Conservation (phyloP, 1,139 yeast genomes). For the Waltiozyma sp. region DNA sequence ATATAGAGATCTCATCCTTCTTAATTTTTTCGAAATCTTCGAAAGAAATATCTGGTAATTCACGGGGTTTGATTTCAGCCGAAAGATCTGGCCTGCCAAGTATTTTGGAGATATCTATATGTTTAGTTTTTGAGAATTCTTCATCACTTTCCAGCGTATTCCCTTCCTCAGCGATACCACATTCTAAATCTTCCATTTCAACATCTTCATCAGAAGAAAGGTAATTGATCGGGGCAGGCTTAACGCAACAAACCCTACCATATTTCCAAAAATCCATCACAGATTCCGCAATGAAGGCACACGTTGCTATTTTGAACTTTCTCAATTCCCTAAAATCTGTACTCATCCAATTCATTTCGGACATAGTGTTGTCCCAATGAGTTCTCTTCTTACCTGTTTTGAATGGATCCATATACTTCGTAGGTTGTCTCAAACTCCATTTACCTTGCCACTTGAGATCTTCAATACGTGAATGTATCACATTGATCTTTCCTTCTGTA, state of each 20-base stretch:
- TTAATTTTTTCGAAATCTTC: constrained; percentile 17
- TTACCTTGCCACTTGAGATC: constrained; percentile 78
- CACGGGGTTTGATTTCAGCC: constrained; percentile 20
- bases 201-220: constrained; percentile 8
- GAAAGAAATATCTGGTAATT: constrained; percentile 21
- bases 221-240: constrained; percentile 27
- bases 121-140: not conserved
- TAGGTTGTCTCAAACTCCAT: constrained; percentile 89
- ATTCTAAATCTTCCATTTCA: not conserved
- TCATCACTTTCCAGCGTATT: constrained; percentile 1
- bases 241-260: constrained; percentile 62
- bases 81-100: constrained; percentile 22
- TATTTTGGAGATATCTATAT: constrained; percentile 24
- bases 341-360: constrained; percentile 81
- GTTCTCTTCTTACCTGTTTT: constrained; percentile 26
- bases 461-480: constrained; percentile 85
- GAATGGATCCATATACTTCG: constrained; percentile 59
- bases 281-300: constrained; percentile 60
- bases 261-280: constrained; percentile 67
- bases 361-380: constrained; percentile 67
- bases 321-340: constrained; percentile 64
- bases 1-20: constrained; percentile 27
- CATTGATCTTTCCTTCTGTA: constrained; percentile 89
- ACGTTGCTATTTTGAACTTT: constrained; percentile 59
- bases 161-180: constrained; percentile 3